These are phyloP conservation scores for Hymenoscyphus scutula DNA, from an alignment of 2,329 filamentous ascomycete species.

Conservation along the genomic window DNA sequence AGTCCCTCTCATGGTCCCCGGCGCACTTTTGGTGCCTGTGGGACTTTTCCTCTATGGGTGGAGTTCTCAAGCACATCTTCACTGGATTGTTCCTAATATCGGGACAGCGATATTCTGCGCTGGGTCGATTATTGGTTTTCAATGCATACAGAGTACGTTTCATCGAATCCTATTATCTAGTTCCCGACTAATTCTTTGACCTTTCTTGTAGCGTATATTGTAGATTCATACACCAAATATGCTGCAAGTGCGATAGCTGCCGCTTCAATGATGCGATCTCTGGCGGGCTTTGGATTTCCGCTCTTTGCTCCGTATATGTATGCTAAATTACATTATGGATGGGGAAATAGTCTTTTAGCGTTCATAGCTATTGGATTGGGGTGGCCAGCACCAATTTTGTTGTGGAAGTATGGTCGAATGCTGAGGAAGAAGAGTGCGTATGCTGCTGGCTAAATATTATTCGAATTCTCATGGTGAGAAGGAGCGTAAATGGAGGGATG, in stretches of 20 bases:
- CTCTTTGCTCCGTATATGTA: conserved; percentile 28
- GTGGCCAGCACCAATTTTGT: conserved; percentile 45
- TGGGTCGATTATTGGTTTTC: conserved; percentile 38
- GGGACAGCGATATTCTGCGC: conserved; percentile 49
- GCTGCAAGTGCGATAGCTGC: conserved; percentile 40
- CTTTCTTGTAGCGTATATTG: conserved; percentile 41
- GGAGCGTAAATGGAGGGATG: too few species aligned
- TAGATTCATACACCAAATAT: conserved; percentile 44
- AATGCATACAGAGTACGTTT: conserved; percentile 34
- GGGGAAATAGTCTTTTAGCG: conserved; percentile 43
- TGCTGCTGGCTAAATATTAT: conserved; percentile 17
- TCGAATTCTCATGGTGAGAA: not conserved
- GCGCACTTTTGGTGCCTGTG: conserved; percentile 52
- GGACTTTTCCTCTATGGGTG: conserved; percentile 57
- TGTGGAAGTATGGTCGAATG: conserved; percentile 39
- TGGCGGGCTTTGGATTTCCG: conserved; percentile 26
- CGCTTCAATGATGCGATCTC: conserved; percentile 17
- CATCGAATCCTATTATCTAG: conserved; percentile 45
- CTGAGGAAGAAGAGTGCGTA: conserved; percentile 42
- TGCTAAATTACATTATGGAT: conserved; percentile 42
- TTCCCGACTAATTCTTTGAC: conserved; percentile 64
- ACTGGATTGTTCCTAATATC: conserved; percentile 57
- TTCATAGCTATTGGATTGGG: conserved; percentile 52
- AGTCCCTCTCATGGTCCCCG: conserved; percentile 54
- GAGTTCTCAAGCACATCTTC: conserved; percentile 47